phyloP scores from a whole-genome alignment of 345 rosid genomes.

The Boechera divaricarpa region DNA sequence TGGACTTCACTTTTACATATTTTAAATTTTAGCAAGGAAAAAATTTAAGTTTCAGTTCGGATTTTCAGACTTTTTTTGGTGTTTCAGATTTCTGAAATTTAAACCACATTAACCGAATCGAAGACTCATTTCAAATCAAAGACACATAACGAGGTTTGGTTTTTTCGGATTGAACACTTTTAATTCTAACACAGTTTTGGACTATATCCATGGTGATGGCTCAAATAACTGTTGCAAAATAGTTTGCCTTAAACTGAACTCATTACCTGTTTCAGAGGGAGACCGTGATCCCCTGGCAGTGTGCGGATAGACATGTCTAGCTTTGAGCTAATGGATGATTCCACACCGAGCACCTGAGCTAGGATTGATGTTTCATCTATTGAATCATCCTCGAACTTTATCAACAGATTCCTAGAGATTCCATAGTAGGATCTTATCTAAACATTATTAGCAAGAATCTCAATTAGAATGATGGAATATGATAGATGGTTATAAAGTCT shows the following conservation, averaged over 20 bases:
- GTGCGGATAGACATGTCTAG: conserved; percentile 92
- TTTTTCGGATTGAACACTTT: background rate
- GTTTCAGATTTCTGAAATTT: background rate
- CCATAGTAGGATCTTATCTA: conserved; percentile 97
- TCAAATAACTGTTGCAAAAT: background rate
- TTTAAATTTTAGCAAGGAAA: too few relatives aligned
- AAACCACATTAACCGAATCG: background rate
- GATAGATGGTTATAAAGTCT: conserved; percentile 3
- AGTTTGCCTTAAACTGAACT: background rate
- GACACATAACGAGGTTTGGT: background rate
- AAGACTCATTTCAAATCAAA: background rate
- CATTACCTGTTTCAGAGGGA: conserved; percentile 91
- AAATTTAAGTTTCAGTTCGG: background rate
- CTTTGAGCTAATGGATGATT: conserved; percentile 89
- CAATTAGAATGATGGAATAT: background rate
- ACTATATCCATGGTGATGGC: background rate
- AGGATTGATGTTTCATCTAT: conserved; percentile 88
- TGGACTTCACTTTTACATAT: too few relatives aligned
- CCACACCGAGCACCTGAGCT: conserved; percentile 90
- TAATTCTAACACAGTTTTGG: background rate
- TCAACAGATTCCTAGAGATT: conserved; percentile 85
- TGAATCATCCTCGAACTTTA: conserved; percentile 84
- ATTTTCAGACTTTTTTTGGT: background rate
- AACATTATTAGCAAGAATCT: conserved; percentile 31
- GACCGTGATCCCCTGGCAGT: conserved; percentile 94